Base-by-base conservation (phyloP, 1,284 basidiomycete genomes). In the Heterobasidion occidentale region DNA sequence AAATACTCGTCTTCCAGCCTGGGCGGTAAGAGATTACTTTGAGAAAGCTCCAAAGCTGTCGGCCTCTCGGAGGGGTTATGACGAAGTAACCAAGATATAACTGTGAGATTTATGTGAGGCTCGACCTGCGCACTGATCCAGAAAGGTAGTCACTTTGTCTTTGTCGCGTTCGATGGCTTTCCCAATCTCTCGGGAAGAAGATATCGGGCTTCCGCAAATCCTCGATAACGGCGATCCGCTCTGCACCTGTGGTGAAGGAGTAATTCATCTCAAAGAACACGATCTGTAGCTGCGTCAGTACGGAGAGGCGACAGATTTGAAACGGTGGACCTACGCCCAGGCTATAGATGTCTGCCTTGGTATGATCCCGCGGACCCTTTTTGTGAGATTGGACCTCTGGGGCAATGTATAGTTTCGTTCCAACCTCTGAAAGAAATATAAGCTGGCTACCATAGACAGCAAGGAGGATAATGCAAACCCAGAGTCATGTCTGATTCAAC, bases 241-340 rank as follows among this genome's bases (percentile, higher is more conserved):
- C 95, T 55, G 92, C 83, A 2, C 84, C 86, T 0, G 95, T 98
- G n/a, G 80, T 77, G 72, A 97, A 96, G 19, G 70, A 65, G 74
- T 89, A 93, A 67, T 94, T 94, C 94, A 98, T 97, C 74, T 98
- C 95, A 66, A 98, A 98, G 71, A 98, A 96, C 34, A 98, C 94
- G 64, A 98, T 88, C 88, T 92, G 52, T 7, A 49, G 47, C 36
- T 15, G 47, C n/a, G 58, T 17, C 20, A 50, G 52, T n/a, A 49
- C 36, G 27, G 7, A 58, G 17, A 27, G n/a, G 7, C 9, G 36
- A 48, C 36, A 59, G 17, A 15, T 6, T 15, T 14, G 19, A 2
- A 47, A 38, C 33, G 46, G 27, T 33, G 8, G 19, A 74, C 80
- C 56, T 67, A 90, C 88, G 38, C 92, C 95, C 6, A 97, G 81